A percentile compares a stretch with the other conserved stretches of the same genome.
phyloP scores from a whole-genome alignment of 108 stramenopile species.

The Asterionellopsis glacialis region DNA sequence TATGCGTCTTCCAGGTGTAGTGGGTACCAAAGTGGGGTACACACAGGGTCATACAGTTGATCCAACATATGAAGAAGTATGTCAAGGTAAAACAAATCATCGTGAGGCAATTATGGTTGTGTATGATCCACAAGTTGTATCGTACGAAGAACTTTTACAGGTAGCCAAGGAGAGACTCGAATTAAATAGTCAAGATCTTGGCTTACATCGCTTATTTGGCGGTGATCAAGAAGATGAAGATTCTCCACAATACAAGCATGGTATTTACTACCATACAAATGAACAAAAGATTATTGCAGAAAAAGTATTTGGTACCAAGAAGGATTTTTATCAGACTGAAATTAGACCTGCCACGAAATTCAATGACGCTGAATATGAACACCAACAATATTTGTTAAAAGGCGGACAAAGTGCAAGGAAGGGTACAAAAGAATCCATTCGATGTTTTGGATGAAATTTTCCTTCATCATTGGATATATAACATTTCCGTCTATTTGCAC shows the following conservation, averaged over 20 bases:
- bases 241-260: conserved; percentile 78
- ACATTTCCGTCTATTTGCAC: neutral
- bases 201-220: neutral
- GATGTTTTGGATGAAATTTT: conserved; percentile 72
- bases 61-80: conserved; percentile 84
- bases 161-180: conserved; percentile 70
- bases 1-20: conserved; percentile 73
- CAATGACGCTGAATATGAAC: conserved; percentile 83
- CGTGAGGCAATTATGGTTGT: conserved; percentile 88
- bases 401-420: conserved; percentile 89
- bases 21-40: conserved; percentile 83
- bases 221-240: conserved; percentile 53
- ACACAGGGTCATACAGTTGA: conserved; percentile 56
- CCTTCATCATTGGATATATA: neutral
- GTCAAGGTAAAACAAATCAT: conserved; percentile 76
- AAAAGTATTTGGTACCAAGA: conserved; percentile 30
- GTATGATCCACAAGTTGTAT: conserved; percentile 68
- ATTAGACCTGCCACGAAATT: conserved; percentile 49
- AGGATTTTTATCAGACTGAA: conserved; percentile 51
- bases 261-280: conserved; percentile 75
- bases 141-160: conserved; percentile 61
- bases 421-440: conserved; percentile 54
- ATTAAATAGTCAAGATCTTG: conserved; percentile 29
- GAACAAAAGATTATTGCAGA: conserved; percentile 51
- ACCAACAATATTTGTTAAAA: conserved; percentile 91